Evolutionary conservation across 768 basidiomycete genomes (phyloP), one percentile per base, ranked within the genome.

Genomic region (Royoungia palumana): DNA sequence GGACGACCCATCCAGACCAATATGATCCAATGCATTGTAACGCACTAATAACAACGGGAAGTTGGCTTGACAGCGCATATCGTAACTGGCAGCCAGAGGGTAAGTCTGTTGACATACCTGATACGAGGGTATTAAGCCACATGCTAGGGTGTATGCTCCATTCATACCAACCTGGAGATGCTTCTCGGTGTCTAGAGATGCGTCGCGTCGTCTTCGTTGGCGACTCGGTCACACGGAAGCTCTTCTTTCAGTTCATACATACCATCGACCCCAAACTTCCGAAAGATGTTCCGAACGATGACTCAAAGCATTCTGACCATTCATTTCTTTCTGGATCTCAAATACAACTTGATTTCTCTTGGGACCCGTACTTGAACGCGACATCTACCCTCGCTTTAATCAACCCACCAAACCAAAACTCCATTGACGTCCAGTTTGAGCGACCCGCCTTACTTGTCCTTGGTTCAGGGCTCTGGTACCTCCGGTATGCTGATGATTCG

Each of bases 41-140:
- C 49, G 76, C 88, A 5, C 67, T 94, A 22, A 65, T 93, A 40
- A 84, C 75, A 41, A 73, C 72, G 35, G 93, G 93, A 24, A 79
- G 77, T 57, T 95, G 92, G 92, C 65, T 92, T 47, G 92, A 92
- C 63, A 64, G 69, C 21, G 68, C 63, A 35, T 75, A 77, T 62
- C 73, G 65, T 51, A 85, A 84, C 59, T 96, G 93, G 93, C 93
- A 96, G 63, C 93, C 93, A 3, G 80, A 90, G 51, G 90, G 92
- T 44, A 50, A 50, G 62, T 54, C 13, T 44, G 45, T 51, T 86
- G 30, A 48, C 25, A 44, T 32, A n/a, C 42, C 11, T 22, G 25
- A 19, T 41, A 44, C 17, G 39, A 35, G 35, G 53, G 40, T 41
- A 47, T 51, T 56, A 36, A 45, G 35, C 37, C 38, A 45, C 55